Evolutionary conservation across 805 yeast genomes (phyloP).

Genomic region (Myxozyma nipponensis): DNA sequence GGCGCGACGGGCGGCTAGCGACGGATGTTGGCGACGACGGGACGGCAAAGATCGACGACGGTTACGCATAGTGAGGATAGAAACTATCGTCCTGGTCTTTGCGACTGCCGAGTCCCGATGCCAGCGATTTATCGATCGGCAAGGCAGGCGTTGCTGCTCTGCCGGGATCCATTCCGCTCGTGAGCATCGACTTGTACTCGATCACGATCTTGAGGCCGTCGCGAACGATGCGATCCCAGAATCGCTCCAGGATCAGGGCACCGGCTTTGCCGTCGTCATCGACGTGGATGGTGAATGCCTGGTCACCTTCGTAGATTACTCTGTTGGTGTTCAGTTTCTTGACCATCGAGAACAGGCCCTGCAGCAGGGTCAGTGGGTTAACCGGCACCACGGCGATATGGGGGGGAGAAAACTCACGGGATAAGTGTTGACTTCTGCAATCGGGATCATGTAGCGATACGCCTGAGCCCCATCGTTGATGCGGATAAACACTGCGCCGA

Average conservation of each 20-base stretch:
- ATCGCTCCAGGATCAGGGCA: slow-evolving; percentile 27
- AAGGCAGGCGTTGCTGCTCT: not conserved
- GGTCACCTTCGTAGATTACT: slow-evolving; percentile 21
- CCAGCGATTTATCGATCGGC: slow-evolving; percentile 26
- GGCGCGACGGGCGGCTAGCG: no score
- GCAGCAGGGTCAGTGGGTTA: not conserved
- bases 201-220: slow-evolving; percentile 26
- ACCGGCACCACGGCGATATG: no score
- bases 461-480: slow-evolving; percentile 12
- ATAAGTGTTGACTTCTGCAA: slow-evolving; percentile 20
- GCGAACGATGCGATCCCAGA: slow-evolving; percentile 29
- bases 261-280: slow-evolving; percentile 27
- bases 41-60: no score
- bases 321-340: slow-evolving; percentile 23
- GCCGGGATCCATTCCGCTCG: not conserved
- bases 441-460: slow-evolving; percentile 20
- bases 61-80: slow-evolving; percentile 19
- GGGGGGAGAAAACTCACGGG: slow-evolving; percentile 3
- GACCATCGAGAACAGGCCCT: slow-evolving; percentile 23
- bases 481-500: slow-evolving; percentile 21
- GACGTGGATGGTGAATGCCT: slow-evolving; percentile 25
- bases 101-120: slow-evolving; percentile 18
- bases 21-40: no score
- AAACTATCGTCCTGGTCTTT: slow-evolving; percentile 25
- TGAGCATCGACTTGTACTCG: slow-evolving; percentile 7